Evolutionary conservation across 148 eudicot genomes (phyloP), one percentile per base, ranked within the genome.

Genomic region (Arbutus unedo): DNA sequence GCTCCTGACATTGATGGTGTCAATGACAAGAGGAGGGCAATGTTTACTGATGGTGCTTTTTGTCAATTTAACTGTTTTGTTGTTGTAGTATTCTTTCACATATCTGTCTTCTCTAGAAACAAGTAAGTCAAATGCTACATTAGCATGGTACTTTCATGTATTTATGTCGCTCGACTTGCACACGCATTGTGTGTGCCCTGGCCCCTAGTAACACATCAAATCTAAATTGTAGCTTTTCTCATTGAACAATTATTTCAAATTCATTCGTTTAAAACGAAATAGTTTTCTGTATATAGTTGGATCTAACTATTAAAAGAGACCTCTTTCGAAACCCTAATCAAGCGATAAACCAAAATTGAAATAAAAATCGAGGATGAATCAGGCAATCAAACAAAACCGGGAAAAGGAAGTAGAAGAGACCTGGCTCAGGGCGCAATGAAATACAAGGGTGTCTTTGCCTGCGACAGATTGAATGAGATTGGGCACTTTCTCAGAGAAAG

Each of bases 391-490:
- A 51, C 21, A 31, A 31, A 31, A 77, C 13, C 18, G 15, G 19
- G 11, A 21, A 44, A 48, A 18, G 81, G 43, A 19, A 73, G 49
- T 4, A n/a, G 50, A 74, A 80, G 49, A 59, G 3, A 93, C 98
- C 98, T 96, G 98, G 84, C 98, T 96, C 41, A 96, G 96, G 81
- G 98, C 98, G 82, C 98, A 96, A 56, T 96, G 98, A 82, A 96
- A 96, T 74, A 96, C 93, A 15, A 96, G 93, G 83, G 97, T 93
- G 59, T 96, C 98, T 85, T 91, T 94, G 83, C 89, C 95, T 23
- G 84, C 89, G 73, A 91, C 89, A 72, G 93, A 87, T 54, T 91
- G 89, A 80, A 93, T 51, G 7, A 96, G 91, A 81, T 62, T 89
- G 53, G 98, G 98, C 70, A 96, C 79, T 60, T 91, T 93, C 14